These are phyloP conservation scores for Xerocomellus amylosporus DNA, from an alignment of 768 basidiomycete genomes.

Conservation along the genomic window DNA sequence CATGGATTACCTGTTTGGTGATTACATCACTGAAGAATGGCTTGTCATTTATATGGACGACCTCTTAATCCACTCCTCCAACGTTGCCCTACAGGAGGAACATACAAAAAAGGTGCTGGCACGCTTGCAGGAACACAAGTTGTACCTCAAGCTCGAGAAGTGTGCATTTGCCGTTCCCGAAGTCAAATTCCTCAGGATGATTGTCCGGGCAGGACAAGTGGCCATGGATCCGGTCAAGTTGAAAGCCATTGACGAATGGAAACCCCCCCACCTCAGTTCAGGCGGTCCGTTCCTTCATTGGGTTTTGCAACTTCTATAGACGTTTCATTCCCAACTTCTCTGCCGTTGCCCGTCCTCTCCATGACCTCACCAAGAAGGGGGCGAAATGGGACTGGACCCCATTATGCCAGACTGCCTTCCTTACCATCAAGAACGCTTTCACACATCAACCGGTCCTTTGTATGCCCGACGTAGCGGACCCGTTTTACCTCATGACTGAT, in stretches of 20 bases:
- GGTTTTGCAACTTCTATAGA: neutral
- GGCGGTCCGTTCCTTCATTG: neutral
- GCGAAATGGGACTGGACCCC: too few species aligned
- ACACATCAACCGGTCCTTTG: accelerated
- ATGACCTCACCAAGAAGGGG: too few species aligned
- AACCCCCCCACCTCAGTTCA: neutral
- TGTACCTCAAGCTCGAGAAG: neutral
- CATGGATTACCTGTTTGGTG: neutral
- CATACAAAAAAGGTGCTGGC: neutral
- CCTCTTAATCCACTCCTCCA: neutral
- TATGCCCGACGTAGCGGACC: neutral
- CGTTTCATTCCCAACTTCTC: neutral
- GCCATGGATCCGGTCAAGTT: neutral
- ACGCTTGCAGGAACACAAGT: neutral
- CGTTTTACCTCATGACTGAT: neutral
- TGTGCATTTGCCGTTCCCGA: neutral
- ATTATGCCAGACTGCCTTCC: too few species aligned
- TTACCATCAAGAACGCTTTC: too few species aligned
- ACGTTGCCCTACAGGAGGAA: neutral
- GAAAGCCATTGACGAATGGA: neutral
- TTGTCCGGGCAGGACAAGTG: neutral
- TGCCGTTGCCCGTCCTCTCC: neutral
- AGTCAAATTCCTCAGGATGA: neutral
- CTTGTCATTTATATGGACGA: neutral
- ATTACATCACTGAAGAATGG: neutral